Conservation (phyloP, 139 green algal species). For the Coelastrella sp. region DNA sequence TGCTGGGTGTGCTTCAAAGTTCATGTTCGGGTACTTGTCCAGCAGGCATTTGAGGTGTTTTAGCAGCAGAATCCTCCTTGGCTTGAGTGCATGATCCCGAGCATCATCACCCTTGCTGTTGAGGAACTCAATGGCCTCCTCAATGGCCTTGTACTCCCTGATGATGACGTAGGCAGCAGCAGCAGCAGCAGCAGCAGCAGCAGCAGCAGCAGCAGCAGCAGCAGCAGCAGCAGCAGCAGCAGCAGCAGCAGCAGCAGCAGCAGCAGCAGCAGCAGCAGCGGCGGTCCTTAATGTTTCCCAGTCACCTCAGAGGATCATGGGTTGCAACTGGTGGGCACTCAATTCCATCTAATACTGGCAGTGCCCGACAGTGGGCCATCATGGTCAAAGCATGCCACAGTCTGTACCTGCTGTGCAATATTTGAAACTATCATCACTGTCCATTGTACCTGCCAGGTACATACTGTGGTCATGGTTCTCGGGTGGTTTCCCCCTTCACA, state of each 20-base stretch:
- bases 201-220: no score
- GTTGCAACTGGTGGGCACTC: slow-evolving; percentile 17
- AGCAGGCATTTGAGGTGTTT: background rate
- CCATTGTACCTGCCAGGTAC: no score
- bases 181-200: background rate
- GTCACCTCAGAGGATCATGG: no score
- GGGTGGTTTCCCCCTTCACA: no score
- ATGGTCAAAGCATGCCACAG: no score
- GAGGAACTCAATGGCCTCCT: background rate
- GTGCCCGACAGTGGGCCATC: no score
- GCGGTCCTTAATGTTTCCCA: background rate
- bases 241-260: no score
- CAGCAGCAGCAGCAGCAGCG: no score
- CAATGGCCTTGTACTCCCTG: background rate
- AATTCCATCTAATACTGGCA: background rate
- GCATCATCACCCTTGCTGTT: background rate
- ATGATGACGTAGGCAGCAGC: background rate
- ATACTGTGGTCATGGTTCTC: no score
- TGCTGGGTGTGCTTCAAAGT: background rate
- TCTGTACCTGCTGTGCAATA: no score
- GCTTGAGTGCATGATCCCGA: background rate
- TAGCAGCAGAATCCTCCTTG: background rate
- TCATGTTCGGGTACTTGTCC: background rate
- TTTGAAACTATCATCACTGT: no score
- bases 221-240: no score